Percentiles rank a stretch among this genome's conserved stretches.
These are phyloP conservation scores for Amanita rubescens DNA, from an alignment of 768 basidiomycete genomes.

Conservation along the genomic window DNA sequence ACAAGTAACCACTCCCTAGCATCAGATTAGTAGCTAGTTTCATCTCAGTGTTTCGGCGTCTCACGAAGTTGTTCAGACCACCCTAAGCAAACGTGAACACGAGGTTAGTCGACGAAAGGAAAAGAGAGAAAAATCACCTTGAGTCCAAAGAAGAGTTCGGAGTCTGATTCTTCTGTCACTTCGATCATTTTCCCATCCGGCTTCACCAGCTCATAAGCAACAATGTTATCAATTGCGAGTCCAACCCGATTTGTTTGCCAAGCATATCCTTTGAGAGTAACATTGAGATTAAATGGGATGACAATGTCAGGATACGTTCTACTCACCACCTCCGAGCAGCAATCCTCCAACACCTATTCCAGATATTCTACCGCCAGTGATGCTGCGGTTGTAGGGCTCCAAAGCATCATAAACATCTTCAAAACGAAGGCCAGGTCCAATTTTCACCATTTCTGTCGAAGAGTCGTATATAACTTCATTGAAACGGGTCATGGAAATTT, in stretches of 20 bases:
- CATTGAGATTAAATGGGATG: conserved; percentile 25
- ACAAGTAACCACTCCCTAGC: conserved; percentile 49
- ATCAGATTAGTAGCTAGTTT: background rate
- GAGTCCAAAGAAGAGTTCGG: conserved; percentile 34
- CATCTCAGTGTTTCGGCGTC: background rate
- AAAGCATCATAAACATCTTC: conserved; percentile 43
- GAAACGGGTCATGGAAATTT: conserved; percentile 37
- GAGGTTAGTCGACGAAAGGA: background rate
- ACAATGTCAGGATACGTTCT: conserved; percentile 26
- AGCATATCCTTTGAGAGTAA: conserved; percentile 44
- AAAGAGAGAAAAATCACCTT: conserved; percentile 19
- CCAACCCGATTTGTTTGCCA: conserved; percentile 26
- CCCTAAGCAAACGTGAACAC: conserved; percentile 29
- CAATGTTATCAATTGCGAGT: conserved; percentile 35
- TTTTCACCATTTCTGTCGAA: conserved; percentile 19
- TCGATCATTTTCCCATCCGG: conserved; percentile 41
- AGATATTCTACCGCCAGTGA: conserved; percentile 40
- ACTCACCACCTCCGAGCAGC: conserved; percentile 40
- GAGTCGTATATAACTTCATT: conserved; percentile 27
- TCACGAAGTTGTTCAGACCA: conserved; percentile 52
- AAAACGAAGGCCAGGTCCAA: conserved; percentile 35
- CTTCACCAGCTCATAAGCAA: conserved; percentile 47
- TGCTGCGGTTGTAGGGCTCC: conserved; percentile 29
- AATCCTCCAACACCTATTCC: conserved; percentile 43
- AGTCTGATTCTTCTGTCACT: conserved; percentile 26